Conservation (phyloP, 345 rosid genomes). For the Arabidopsis arenosa region DNA sequence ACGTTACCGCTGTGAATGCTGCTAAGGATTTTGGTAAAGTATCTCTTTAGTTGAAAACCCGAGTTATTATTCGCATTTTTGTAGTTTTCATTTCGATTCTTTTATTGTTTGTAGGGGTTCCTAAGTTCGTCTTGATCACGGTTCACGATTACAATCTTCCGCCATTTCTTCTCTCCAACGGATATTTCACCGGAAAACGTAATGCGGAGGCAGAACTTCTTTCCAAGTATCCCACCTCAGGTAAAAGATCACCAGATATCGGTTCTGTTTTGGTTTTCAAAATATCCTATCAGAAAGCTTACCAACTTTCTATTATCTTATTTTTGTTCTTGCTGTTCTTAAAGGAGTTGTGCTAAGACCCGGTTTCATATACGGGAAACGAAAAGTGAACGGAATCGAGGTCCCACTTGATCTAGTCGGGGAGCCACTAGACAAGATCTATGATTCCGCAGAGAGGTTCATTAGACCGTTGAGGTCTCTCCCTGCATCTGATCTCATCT, state of each 20-base stretch:
- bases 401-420: conserved; percentile 85
- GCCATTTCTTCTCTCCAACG: conserved; percentile 73
- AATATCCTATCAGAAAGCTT: conserved; percentile 6
- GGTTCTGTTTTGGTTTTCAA: not conserved
- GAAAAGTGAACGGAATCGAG: conserved; percentile 74
- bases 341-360: conserved; percentile 90
- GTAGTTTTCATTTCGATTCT: not conserved
- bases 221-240: conserved; percentile 81
- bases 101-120: conserved; percentile 57
- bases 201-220: conserved; percentile 90
- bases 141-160: conserved; percentile 95
- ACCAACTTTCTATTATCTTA: not conserved
- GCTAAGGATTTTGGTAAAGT: conserved; percentile 75
- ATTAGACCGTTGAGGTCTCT: conserved; percentile 70
- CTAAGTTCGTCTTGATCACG: conserved; percentile 79
- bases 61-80: not conserved
- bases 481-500: conserved; percentile 79
- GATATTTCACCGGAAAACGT: conserved; percentile 91
- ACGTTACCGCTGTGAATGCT: conserved; percentile 76
- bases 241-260: conserved; percentile 45
- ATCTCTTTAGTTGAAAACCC: not conserved
- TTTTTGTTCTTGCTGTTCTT: conserved; percentile 24
- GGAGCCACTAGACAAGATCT: conserved; percentile 70
- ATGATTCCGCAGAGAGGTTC: conserved; percentile 58
- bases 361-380: conserved; percentile 80